Conservation (phyloP, 495 filamentous ascomycete species). For the Hypomontagnella submonticulosa region DNA sequence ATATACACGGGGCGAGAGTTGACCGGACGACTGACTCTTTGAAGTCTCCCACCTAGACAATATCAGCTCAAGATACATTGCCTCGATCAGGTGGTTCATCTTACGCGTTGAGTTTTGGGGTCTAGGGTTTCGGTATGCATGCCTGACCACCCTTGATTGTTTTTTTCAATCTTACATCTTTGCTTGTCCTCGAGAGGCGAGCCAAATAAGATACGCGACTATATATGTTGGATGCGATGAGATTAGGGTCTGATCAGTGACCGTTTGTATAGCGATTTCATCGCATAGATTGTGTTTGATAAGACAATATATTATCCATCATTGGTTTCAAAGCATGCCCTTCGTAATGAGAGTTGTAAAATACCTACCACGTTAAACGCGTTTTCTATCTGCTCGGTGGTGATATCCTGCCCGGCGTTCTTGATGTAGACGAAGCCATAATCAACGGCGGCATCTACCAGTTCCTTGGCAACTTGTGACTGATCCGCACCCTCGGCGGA, state of each 20-base stretch:
- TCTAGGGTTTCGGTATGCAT: constrained; percentile 92
- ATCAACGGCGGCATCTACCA: constrained; percentile 81
- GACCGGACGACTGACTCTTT: constrained; percentile 74
- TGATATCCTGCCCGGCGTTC: constrained; percentile 72
- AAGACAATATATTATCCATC: constrained; percentile 1
- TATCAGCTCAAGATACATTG: constrained; percentile 7
- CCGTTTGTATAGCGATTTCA: not conserved
- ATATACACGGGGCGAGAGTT: not conserved
- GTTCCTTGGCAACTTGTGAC: constrained; percentile 69
- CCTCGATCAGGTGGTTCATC: constrained; percentile 18
- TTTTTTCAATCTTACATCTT: constrained; percentile 74
- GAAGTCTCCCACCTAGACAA: constrained; percentile 79
- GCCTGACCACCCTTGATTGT: constrained; percentile 88
- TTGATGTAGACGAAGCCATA: constrained; percentile 93
- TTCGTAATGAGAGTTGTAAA: not conserved
- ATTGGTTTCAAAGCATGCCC: too few relatives aligned
- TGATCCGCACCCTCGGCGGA: constrained; percentile 62
- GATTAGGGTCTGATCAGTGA: constrained; percentile 1
- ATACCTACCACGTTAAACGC: constrained; percentile 77
- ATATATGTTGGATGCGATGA: constrained; percentile 15
- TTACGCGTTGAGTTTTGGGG: constrained; percentile 81
- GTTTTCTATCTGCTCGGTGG: constrained; percentile 69
- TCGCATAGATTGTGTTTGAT: not conserved
- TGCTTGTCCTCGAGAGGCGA: constrained; percentile 78
- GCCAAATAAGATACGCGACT: constrained; percentile 84